Conservation (phyloP, 176 grass and related monocot genomes). For the Bonia amplexicaulis region DNA sequence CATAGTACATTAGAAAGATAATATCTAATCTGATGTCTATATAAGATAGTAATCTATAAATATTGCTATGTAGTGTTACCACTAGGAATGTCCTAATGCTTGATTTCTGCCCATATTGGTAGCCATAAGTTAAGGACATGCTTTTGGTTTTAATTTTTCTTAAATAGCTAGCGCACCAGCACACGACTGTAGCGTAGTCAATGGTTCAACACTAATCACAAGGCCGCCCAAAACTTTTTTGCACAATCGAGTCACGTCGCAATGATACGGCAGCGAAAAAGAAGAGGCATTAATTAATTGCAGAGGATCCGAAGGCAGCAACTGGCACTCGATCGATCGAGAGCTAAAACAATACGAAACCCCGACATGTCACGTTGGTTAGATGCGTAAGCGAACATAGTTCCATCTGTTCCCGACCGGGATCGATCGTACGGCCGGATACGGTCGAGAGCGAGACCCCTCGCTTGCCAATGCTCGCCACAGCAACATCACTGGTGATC, state of each 20-base stretch:
- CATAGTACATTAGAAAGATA: too few species aligned
- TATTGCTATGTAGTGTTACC: too few species aligned
- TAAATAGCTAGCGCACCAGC: background rate
- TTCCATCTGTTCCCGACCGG: too few species aligned
- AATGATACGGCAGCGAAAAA: background rate
- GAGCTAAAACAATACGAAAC: background rate
- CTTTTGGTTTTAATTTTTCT: background rate
- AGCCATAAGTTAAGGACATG: background rate
- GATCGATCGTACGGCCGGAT: background rate
- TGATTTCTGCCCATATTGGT: background rate
- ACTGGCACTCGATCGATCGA: too few species aligned
- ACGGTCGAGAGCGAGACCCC: background rate
- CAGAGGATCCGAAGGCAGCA: background rate
- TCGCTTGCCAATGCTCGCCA: background rate
- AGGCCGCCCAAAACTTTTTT: too few species aligned
- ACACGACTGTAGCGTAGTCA: background rate
- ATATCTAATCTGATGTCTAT: too few species aligned
- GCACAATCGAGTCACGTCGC: background rate
- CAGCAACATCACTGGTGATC: background rate
- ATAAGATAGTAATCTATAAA: too few species aligned
- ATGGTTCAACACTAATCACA: too few species aligned
- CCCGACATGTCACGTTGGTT: slow-evolving; percentile 11
- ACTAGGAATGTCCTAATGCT: background rate
- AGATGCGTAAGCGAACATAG: background rate
- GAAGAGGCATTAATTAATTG: background rate